Base-by-base conservation (phyloP, 768 basidiomycete species). In the Naganishia antarctica region DNA sequence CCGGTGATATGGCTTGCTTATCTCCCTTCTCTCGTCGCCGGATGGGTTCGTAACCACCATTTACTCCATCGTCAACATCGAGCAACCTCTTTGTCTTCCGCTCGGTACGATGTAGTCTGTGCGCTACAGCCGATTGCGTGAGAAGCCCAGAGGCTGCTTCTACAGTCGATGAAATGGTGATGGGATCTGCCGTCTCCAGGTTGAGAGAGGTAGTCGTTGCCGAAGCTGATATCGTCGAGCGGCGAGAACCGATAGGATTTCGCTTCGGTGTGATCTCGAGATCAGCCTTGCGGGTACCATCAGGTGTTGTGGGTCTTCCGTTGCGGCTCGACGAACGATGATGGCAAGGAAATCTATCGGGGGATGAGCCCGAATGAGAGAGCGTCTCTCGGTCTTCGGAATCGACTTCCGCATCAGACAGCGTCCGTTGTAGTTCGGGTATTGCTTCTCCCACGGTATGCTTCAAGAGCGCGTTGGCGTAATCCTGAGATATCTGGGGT, bases 181-280 rank as follows among this genome's bases (percentile, higher is more conserved):
- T 34, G 7, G 53, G 23, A 57, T 40, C 53, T 18, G 53, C 53
- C 7, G 31, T 57, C 12, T 57, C 53, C 34, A 57, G 23, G 23
- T 57, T 57, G 32, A 57, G 37, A 16, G 53, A 57, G 4, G 53
- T 57, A 2, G 53, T 57, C 8, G 53, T 23, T 15, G 53, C 53
- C 13, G 53, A 57, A 5, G 53, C 53, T 16, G 53, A 57, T 41
- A 57, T 57, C 2, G 53, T 57, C 1, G 53, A 57, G 21, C 53
- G 32, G 25, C 53, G 53, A 4, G 53, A 57, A 23, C 53, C 53
- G 12, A 57, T 26, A 15, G 53, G 53, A 23, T 41, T 57, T 16
- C 53, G 53, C 15, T 40, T 34, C 21, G 23, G 21, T 37, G 37
- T 57, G 18, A 12, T 25, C n/a, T n/a, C 50, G 7, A 34, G 15